Conservation (phyloP, 176 grass and related monocot species). For the Panicum miliaceum region DNA sequence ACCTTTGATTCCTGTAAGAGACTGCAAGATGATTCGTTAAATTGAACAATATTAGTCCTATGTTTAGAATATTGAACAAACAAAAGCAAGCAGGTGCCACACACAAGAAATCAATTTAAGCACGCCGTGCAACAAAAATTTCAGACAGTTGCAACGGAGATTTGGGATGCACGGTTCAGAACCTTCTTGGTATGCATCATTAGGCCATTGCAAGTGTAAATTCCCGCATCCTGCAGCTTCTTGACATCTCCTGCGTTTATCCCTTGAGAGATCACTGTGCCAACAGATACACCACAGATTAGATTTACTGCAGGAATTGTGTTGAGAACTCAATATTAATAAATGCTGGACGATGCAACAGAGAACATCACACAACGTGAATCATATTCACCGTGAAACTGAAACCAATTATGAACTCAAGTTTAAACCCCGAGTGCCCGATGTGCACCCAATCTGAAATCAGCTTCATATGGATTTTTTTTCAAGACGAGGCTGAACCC, state of each 20-base stretch:
- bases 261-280: constrained; percentile 86
- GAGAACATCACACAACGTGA: neutral
- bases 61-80: constrained; percentile 11
- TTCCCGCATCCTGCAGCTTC: constrained; percentile 96
- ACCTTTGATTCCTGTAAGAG: constrained; percentile 89
- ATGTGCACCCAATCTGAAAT: neutral
- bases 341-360: neutral
- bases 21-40: constrained; percentile 42
- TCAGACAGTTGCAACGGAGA: neutral
- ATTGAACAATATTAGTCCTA: neutral
- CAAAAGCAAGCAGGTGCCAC: neutral
- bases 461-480: too few species aligned
- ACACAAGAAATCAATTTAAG: constrained; percentile 20
- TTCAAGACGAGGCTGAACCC: too few species aligned
- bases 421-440: constrained; percentile 7
- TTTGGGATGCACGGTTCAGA: constrained; percentile 1
- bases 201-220: constrained; percentile 97
- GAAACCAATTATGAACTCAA: neutral
- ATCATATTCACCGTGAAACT: neutral
- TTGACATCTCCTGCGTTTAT: constrained; percentile 94
- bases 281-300: constrained; percentile 18
- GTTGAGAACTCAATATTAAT: constrained; percentile 4
- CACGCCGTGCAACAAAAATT: neutral
- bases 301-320: neutral
- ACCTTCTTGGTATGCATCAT: constrained; percentile 99